A percentile compares a stretch with the other conserved stretches of the same genome.
Evolutionary conservation across 768 basidiomycete genomes (phyloP).

Genomic region (Boletus rubescentipes): DNA sequence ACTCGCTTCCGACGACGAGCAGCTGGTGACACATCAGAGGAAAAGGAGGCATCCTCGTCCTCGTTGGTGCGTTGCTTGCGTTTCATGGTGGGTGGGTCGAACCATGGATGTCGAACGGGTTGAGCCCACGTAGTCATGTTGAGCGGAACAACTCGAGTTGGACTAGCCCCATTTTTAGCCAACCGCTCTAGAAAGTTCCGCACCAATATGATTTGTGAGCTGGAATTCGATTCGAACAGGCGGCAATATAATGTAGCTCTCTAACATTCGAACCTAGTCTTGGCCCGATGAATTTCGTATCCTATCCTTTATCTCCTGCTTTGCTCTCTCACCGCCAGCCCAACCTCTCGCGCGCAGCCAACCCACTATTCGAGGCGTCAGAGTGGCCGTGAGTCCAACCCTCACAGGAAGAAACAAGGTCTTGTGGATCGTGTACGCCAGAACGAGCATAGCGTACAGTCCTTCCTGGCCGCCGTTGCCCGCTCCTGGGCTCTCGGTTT

Average conservation of each 20-base stretch:
- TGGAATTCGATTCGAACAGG: constrained; percentile 4
- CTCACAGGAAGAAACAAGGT: constrained; percentile 87
- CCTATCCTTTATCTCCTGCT: constrained; percentile 50
- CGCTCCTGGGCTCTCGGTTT: constrained; percentile 46
- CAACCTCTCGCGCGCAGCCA: constrained; percentile 84
- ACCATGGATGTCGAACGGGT: constrained; percentile 46
- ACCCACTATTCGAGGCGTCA: constrained; percentile 82
- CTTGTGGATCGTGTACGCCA: constrained; percentile 97
- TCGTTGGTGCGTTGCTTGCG: constrained; percentile 34
- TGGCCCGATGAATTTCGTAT: constrained; percentile 25
- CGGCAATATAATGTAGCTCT: constrained; percentile 12
- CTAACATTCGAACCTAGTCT: constrained; percentile 13
- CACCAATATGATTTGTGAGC: background rate
- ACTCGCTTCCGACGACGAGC: constrained; percentile 51
- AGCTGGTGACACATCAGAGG: constrained; percentile 11
- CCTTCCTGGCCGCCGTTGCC: constrained; percentile 57
- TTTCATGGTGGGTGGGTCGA: constrained; percentile 38
- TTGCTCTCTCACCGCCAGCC: constrained; percentile 71
- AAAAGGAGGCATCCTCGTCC: constrained; percentile 11
- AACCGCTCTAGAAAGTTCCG: constrained; percentile 13
- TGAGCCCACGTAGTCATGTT: constrained; percentile 35
- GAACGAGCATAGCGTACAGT: constrained; percentile 86
- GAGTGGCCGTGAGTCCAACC: constrained; percentile 82
- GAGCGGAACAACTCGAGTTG: background rate
- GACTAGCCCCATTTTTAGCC: background rate